Conservation (phyloP, 164 flowering plant species). For the Sedum album region DNA sequence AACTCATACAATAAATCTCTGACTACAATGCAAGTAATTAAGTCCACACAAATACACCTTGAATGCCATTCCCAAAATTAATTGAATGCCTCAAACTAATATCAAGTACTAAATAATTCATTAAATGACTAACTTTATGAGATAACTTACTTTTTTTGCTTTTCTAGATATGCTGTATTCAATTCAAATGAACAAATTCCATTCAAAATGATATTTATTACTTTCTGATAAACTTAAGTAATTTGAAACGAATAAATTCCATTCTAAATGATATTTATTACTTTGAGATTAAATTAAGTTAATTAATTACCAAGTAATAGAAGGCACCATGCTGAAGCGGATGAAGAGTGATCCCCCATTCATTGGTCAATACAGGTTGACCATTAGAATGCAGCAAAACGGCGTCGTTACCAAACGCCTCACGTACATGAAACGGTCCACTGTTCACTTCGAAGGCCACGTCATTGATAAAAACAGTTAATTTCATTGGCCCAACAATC, state of each 20-base stretch:
- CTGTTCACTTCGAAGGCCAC: constrained; percentile 57
- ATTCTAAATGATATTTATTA: too few relatives aligned
- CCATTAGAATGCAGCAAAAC: constrained; percentile 68
- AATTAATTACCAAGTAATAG: constrained; percentile 38
- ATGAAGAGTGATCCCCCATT: constrained; percentile 81
- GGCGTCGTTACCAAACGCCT: constrained; percentile 77
- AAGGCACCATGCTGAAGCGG: constrained; percentile 72
- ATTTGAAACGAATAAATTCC: background rate
- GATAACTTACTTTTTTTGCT: too few relatives aligned
- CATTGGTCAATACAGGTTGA: constrained; percentile 71
- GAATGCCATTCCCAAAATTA: background rate
- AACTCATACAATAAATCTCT: too few relatives aligned
- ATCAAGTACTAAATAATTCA: background rate
- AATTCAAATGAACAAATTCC: background rate
- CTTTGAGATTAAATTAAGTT: background rate
- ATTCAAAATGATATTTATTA: too few relatives aligned
- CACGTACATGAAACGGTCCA: constrained; percentile 66
- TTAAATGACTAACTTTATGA: background rate
- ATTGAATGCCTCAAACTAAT: background rate
- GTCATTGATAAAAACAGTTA: constrained; percentile 80
- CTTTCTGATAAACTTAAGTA: background rate
- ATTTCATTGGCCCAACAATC: constrained; percentile 24
- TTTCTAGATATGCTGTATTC: background rate
- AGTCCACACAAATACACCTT: background rate
- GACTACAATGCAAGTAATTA: background rate